Evolutionary conservation across 345 rosid species (phyloP).

Genomic region (Acer yangbiense): DNA sequence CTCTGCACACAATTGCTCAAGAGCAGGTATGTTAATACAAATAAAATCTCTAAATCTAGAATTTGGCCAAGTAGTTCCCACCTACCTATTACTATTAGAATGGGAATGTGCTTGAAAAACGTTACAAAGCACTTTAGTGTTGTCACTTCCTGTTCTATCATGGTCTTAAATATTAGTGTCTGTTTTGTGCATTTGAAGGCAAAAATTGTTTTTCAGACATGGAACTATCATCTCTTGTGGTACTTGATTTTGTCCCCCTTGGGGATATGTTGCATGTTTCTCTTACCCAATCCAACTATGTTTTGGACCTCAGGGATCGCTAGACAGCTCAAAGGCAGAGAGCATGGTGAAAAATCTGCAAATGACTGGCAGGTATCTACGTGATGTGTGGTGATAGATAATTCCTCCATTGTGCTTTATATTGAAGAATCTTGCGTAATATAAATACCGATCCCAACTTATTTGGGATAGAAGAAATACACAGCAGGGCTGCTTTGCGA

Average conservation of each 20-base stretch:
- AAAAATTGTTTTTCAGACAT: background rate
- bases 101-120: background rate
- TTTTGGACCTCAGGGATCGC: constrained; percentile 58
- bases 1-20: constrained; percentile 78
- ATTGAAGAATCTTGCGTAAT: background rate
- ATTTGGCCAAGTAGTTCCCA: background rate
- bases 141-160: background rate
- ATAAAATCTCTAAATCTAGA: background rate
- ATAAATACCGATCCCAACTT: background rate
- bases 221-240: background rate
- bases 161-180: background rate
- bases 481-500: background rate
- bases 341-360: constrained; percentile 89
- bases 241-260: background rate
- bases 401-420: background rate
- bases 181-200: background rate
- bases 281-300: background rate
- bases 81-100: constrained; percentile 1
- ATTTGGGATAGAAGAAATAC: constrained; percentile 6
- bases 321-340: constrained; percentile 80
- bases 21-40: constrained; percentile 66
- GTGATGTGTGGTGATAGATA: constrained; percentile 82
- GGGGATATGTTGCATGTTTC: background rate
- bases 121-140: background rate
- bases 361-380: constrained; percentile 82